Percentiles rank a stretch among this genome's conserved stretches.
Conservation (phyloP, 202 grass and related monocot species). For the Carex sylvatica region DNA sequence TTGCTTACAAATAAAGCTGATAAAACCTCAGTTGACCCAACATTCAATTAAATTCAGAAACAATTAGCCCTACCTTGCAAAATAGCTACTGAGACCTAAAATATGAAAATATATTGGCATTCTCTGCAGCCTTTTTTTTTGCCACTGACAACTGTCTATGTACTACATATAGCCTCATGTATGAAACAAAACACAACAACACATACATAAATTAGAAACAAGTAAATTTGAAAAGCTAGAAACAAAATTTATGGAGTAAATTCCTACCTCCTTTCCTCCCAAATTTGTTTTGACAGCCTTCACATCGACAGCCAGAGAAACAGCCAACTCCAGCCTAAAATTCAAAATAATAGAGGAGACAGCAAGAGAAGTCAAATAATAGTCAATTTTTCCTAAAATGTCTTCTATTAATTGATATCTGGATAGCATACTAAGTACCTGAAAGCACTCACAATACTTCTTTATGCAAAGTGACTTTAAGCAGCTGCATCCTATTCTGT, state of each 20-base stretch:
- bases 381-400: background rate
- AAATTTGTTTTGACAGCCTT: conserved; percentile 29
- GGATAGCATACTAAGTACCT: conserved; percentile 23
- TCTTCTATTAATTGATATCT: background rate
- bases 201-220: background rate
- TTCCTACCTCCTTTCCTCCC: conserved; percentile 22
- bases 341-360: background rate
- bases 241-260: background rate
- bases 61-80: background rate
- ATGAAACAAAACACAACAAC: background rate
- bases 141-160: background rate
- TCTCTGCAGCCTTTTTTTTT: background rate
- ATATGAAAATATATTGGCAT: background rate
- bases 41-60: background rate
- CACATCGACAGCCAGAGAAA: conserved; percentile 40
- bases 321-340: conserved; percentile 39
- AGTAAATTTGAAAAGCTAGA: background rate
- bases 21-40: background rate
- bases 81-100: background rate
- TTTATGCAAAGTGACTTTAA: conserved; percentile 43
- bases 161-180: background rate
- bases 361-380: background rate
- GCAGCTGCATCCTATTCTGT: conserved; percentile 45
- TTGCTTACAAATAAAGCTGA: background rate
- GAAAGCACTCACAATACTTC: conserved; percentile 49